Evolutionary conservation across 768 basidiomycete species (phyloP), one percentile per base, ranked within the genome.

Genomic region (Podaxis sp.): DNA sequence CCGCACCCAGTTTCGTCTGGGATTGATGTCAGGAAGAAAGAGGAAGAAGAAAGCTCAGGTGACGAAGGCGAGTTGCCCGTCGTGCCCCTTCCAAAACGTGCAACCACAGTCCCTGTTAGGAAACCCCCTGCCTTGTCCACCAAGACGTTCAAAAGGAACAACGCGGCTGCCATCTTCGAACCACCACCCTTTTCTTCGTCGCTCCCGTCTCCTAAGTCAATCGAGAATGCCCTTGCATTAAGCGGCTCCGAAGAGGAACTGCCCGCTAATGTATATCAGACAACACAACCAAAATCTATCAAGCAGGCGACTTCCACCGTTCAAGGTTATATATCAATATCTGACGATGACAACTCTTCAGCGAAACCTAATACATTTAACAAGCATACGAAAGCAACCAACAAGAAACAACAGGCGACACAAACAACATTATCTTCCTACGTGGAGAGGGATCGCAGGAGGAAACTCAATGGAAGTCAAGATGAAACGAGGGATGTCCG

Each of bases 301-400:
- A 53, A 51, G 11, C 49, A 15, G n/a, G 22, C 8, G 1, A 36
- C 59, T 9, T 42, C 42, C 36, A 57, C 15, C 19, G 51, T 40
- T 26, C 33, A 33, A 19, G 61, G 48, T 7, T 63, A 63, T 57
- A 46, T 63, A 13, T 48, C 59, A 26, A 24, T 61, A 22, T 64
- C 64, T 24, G 57, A 59, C 33, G 54, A 61, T 26, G 53, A 56
- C 5, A 13, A 44, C 39, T n/a, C 9, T 19, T 30, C 3, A 24
- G n/a, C 5, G 2, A 38, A 19, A 39, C 44, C 15, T 12, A 17
- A 19, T 2, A 19, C 33, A 17, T 48, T 36, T 33, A 38, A 19
- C 19, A 55, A n/a, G 17, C 40, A 11, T 7, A 51, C 13, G 4
- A 44, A 49, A 12, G 24, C 26, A 48, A 38, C 19, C 40, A 38